A percentile compares a stretch with the other conserved stretches of the same genome.
Evolutionary conservation across 768 basidiomycete genomes (phyloP).

Genomic region (Ramaria sp.): DNA sequence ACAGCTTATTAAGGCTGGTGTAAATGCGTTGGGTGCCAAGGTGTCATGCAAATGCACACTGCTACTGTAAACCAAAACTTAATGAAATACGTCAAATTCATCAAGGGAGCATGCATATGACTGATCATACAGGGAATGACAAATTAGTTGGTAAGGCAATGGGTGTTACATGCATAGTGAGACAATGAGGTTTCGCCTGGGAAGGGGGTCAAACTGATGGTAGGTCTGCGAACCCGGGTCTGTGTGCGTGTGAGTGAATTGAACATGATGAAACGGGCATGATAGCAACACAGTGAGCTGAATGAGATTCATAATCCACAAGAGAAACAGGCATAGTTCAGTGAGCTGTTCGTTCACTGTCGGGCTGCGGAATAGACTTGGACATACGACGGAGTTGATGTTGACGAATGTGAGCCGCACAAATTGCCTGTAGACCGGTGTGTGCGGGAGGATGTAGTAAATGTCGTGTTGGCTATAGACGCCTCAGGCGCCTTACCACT

Average conservation of each 20-base stretch:
- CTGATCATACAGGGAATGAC: neutral
- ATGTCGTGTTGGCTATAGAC: neutral
- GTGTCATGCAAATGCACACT: conserved; percentile 13
- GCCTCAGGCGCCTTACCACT: neutral
- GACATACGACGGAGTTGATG: neutral
- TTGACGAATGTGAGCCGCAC: neutral
- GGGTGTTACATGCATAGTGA: neutral
- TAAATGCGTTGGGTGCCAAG: conserved; percentile 16
- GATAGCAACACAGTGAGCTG: neutral
- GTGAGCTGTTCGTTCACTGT: neutral
- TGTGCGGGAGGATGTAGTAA: neutral
- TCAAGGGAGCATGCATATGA: neutral
- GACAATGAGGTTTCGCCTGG: neutral
- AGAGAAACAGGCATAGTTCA: neutral
- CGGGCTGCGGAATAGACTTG: conserved; percentile 6
- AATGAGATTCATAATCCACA: neutral
- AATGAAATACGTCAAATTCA: neutral
- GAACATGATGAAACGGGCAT: neutral
- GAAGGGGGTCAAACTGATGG: neutral
- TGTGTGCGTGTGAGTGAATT: neutral
- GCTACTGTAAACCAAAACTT: neutral
- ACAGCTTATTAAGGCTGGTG: conserved; percentile 11
- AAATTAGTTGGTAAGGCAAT: neutral
- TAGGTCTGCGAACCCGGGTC: neutral
- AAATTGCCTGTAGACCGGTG: neutral